These are phyloP conservation scores for Dacryopinax primogenitus DNA, from an alignment of 768 basidiomycete genomes.

Conservation along the genomic window DNA sequence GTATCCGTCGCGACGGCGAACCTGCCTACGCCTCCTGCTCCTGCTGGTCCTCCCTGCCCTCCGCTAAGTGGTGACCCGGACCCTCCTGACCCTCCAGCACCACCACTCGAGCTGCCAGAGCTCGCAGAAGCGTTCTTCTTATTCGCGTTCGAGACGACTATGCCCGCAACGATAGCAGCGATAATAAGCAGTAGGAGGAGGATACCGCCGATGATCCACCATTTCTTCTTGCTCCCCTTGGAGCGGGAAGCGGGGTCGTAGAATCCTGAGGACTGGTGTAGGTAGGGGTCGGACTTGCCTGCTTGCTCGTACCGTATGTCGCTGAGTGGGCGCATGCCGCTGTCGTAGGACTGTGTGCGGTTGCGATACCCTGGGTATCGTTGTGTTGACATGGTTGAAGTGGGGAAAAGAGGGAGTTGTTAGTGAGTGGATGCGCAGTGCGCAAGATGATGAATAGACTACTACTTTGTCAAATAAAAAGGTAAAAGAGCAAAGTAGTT, in stretches of 20 bases:
- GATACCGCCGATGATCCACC: slow-evolving; percentile 29
- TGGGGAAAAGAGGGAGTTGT: not conserved
- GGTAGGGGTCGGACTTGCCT: slow-evolving; percentile 43
- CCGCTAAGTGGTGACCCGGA: slow-evolving; percentile 22
- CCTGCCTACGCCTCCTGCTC: slow-evolving; percentile 47
- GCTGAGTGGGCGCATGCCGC: slow-evolving; percentile 15
- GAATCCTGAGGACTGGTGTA: slow-evolving; percentile 56
- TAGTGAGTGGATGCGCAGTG: not conserved
- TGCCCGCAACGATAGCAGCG: slow-evolving; percentile 47
- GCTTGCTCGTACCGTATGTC: slow-evolving; percentile 14
- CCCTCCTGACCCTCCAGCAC: slow-evolving; percentile 19
- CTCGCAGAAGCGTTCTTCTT: slow-evolving; percentile 29
- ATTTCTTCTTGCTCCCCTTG: not conserved
- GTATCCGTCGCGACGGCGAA: slow-evolving; percentile 69
- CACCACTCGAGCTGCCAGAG: slow-evolving; percentile 13
- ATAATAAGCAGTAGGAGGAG: slow-evolving; percentile 28
- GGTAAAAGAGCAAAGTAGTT: too few species aligned
- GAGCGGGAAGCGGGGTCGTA: slow-evolving; percentile 35
- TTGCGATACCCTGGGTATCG: slow-evolving; percentile 4
- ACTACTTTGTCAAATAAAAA: too few species aligned
- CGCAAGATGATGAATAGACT: not conserved
- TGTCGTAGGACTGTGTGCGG: slow-evolving; percentile 15
- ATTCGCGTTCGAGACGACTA: slow-evolving; percentile 53
- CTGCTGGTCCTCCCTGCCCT: slow-evolving; percentile 44
- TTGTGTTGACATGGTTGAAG: not conserved